A percentile compares a stretch with the other conserved stretches of the same genome.
phyloP scores from a whole-genome alignment of 176 grass and related monocot species.

The Triticum timopheevii region DNA sequence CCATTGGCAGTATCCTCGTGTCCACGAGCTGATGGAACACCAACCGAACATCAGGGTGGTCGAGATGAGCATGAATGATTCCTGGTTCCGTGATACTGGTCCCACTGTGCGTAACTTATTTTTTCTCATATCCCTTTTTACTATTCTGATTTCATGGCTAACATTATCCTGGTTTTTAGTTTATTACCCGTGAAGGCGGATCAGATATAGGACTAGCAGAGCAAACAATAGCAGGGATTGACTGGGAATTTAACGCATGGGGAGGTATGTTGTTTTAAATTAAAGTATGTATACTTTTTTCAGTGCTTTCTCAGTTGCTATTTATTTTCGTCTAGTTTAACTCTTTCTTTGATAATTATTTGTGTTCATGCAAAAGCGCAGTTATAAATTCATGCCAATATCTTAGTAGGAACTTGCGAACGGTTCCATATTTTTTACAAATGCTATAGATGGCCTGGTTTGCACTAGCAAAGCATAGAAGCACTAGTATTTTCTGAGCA shows the following conservation, averaged over 20 bases:
- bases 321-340: background rate
- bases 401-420: background rate
- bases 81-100: slow-evolving; percentile 94
- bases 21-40: slow-evolving; percentile 47
- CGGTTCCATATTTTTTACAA: background rate
- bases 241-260: slow-evolving; percentile 97
- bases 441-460: background rate
- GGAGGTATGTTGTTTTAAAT: slow-evolving; percentile 64
- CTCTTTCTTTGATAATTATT: background rate
- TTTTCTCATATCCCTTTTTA: background rate
- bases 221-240: slow-evolving; percentile 73
- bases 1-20: slow-evolving; percentile 53
- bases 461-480: background rate
- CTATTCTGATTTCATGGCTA: slow-evolving; percentile 16
- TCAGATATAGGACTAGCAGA: slow-evolving; percentile 21
- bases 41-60: slow-evolving; percentile 75
- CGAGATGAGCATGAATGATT: slow-evolving; percentile 97
- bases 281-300: background rate
- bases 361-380: background rate
- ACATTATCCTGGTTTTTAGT: slow-evolving; percentile 50
- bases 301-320: background rate
- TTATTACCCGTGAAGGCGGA: slow-evolving; percentile 40
- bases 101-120: slow-evolving; percentile 58
- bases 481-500: background rate
- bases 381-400: background rate